A percentile compares a stretch with the other conserved stretches of the same genome.
Evolutionary conservation across 192 early-diverging fungal genomes (phyloP).

Genomic region (Coemansia sp.): DNA sequence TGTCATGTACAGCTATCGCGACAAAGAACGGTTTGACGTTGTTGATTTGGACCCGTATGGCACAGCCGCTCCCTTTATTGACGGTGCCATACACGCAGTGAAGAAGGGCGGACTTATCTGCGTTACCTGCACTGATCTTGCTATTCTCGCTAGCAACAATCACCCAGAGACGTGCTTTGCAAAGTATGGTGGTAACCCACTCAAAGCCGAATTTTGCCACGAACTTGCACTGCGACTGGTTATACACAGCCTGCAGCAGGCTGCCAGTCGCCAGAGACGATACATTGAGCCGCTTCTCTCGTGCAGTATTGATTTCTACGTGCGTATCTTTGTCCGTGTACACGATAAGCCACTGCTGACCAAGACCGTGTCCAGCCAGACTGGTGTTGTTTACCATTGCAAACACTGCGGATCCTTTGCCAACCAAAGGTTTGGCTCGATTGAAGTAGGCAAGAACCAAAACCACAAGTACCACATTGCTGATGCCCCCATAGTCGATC

Average conservation of each 20-base stretch:
- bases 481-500: conserved; percentile 62
- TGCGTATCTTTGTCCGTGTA: conserved; percentile 94
- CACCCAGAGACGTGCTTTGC: conserved; percentile 84
- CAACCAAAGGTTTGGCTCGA: conserved; percentile 74
- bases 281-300: conserved; percentile 87
- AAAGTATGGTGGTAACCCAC: conserved; percentile 93
- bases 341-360: conserved; percentile 68
- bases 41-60: conserved; percentile 98
- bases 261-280: conserved; percentile 81
- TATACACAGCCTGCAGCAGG: conserved; percentile 77
- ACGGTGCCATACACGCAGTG: conserved; percentile 91
- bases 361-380: conserved; percentile 81
- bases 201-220: conserved; percentile 88
- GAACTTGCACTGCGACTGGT: conserved; percentile 94
- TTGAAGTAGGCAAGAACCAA: conserved; percentile 54
- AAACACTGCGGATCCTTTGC: conserved; percentile 74
- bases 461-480: conserved; percentile 65
- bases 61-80: conserved; percentile 91
- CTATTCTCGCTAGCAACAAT: conserved; percentile 87
- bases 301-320: conserved; percentile 97
- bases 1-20: conserved; percentile 70
- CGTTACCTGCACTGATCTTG: conserved; percentile 98
- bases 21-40: conserved; percentile 71
- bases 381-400: conserved; percentile 83
- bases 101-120: conserved; percentile 91